Evolutionary conservation across 306 rosid genomes (phyloP).

Genomic region (Corylus americana): DNA sequence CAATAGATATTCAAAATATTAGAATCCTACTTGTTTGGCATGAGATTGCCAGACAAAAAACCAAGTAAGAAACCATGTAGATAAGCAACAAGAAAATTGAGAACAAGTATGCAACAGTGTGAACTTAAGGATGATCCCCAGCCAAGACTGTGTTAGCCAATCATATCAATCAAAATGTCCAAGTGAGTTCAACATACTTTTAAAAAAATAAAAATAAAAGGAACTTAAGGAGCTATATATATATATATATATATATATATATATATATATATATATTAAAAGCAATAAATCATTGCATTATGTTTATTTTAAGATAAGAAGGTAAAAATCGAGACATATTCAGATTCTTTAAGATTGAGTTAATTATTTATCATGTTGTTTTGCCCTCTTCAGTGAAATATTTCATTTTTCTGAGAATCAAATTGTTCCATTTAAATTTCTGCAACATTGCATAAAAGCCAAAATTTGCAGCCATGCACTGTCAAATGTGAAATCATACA

Average conservation of each 20-base stretch:
- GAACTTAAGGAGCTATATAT: neutral
- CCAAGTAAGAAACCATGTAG: neutral
- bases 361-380: neutral
- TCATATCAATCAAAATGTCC: neutral
- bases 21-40: slow-evolving; percentile 24
- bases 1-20: slow-evolving; percentile 25
- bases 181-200: neutral
- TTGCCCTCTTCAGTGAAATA: neutral
- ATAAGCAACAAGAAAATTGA: slow-evolving; percentile 21
- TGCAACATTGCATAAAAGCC: neutral
- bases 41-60: slow-evolving; percentile 26
- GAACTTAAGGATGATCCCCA: slow-evolving; percentile 6
- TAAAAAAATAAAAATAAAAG: neutral
- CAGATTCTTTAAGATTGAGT: neutral
- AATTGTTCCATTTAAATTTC: neutral
- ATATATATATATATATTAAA: neutral
- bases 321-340: neutral
- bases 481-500: neutral
- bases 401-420: neutral
- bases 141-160: neutral
- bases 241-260: no score
- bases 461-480: neutral
- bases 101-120: slow-evolving; percentile 17
- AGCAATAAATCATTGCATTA: neutral
- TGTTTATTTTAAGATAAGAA: neutral